Conservation (phyloP, 306 rosid species). For the Argentina anserina region DNA sequence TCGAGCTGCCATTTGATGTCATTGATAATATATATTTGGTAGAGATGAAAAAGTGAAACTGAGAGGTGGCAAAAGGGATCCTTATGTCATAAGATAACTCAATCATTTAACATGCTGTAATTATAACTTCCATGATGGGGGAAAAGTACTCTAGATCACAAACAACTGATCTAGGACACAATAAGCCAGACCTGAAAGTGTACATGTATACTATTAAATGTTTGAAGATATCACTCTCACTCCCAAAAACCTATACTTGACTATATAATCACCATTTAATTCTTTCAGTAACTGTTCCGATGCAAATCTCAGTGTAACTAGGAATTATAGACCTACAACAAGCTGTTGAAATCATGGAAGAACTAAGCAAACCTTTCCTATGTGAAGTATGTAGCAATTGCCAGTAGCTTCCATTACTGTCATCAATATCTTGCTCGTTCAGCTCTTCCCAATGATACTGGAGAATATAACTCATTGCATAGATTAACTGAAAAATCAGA, state of each 20-base stretch:
- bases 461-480: constrained; percentile 44
- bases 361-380: constrained; percentile 20
- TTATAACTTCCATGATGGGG: background rate
- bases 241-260: constrained; percentile 1
- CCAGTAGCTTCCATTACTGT: constrained; percentile 17
- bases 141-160: background rate
- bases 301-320: background rate
- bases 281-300: constrained; percentile 1
- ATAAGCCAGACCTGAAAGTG: constrained; percentile 4
- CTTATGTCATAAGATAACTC: background rate
- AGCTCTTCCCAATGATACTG: constrained; percentile 22
- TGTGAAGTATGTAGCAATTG: constrained; percentile 13
- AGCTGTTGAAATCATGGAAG: constrained; percentile 42
- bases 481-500: constrained; percentile 44
- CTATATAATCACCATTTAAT: background rate
- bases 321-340: constrained; percentile 41
- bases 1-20: background rate
- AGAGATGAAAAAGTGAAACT: background rate
- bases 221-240: background rate
- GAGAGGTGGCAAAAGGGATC: background rate
- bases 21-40: background rate
- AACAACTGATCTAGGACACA: background rate
- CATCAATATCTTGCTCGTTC: constrained; percentile 34
- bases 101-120: background rate
- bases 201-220: background rate